Conservation (phyloP, 805 yeast genomes). For the Candida alai region DNA sequence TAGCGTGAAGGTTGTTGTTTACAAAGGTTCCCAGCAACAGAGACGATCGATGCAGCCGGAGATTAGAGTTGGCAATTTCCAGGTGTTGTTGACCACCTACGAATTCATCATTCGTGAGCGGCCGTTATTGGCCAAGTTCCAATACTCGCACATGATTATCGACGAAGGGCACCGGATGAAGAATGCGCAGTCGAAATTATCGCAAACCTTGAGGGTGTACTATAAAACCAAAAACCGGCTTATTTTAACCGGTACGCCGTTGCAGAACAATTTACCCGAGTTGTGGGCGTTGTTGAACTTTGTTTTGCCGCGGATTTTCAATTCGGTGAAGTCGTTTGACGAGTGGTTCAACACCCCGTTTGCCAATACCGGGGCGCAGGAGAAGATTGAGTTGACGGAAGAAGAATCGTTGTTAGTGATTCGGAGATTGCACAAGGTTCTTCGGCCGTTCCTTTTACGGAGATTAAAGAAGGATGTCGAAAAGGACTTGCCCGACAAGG, state of each 20-base stretch:
- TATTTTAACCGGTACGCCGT: conserved; percentile 84
- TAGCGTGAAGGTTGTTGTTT: conserved; percentile 62
- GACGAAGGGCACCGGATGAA: conserved; percentile 93
- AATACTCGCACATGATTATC: conserved; percentile 83
- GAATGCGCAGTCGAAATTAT: conserved; percentile 69
- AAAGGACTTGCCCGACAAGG: conserved; percentile 79
- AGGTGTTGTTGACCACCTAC: conserved; percentile 73
- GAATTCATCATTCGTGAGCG: conserved; percentile 80
- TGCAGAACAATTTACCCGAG: conserved; percentile 81
- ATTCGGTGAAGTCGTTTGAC: conserved; percentile 80
- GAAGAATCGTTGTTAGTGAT: conserved; percentile 81
- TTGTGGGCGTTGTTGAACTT: conserved; percentile 82
- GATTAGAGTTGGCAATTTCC: conserved; percentile 65
- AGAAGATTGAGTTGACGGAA: conserved; percentile 75
- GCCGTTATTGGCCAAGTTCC: conserved; percentile 61
- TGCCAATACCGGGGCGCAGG: conserved; percentile 80
- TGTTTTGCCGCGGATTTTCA: conserved; percentile 79
- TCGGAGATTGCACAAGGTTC: conserved; percentile 80
- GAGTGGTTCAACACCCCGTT: conserved; percentile 91
- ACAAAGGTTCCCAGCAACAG: conserved; percentile 73
- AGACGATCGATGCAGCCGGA: conserved; percentile 64
- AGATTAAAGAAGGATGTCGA: conserved; percentile 86
- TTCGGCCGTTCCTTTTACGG: conserved; percentile 79
- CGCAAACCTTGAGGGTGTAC: conserved; percentile 64
- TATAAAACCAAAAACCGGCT: conserved; percentile 74